Conservation (phyloP, 345 rosid genomes). For the Fremontodendron californicum region DNA sequence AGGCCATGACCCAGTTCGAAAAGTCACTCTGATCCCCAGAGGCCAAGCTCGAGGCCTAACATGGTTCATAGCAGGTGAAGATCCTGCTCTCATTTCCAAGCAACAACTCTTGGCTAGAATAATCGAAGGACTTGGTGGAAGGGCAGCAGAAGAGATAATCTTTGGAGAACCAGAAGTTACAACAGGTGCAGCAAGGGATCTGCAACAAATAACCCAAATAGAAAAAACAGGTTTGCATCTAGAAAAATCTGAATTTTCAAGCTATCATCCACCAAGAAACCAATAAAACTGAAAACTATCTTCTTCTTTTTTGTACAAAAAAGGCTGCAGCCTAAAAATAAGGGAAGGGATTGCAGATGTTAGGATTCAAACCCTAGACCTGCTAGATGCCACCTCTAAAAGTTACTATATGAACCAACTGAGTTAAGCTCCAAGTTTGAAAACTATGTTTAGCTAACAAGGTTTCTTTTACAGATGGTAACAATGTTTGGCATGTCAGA, state of each 20-base stretch:
- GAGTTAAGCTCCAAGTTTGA: no score
- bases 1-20: conserved; percentile 73
- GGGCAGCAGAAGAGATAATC: conserved; percentile 66
- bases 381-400: no score
- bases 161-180: conserved; percentile 76
- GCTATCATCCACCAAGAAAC: neutral
- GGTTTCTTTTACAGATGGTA: conserved; percentile 48
- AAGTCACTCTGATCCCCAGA: conserved; percentile 59
- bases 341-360: no score
- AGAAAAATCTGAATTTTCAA: neutral
- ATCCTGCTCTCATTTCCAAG: conserved; percentile 51
- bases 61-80: conserved; percentile 68
- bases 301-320: no score
- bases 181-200: conserved; percentile 67
- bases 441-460: no score
- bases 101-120: conserved; percentile 63
- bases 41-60: conserved; percentile 88
- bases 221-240: conserved; percentile 53
- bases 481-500: conserved; percentile 77
- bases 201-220: conserved; percentile 59
- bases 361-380: no score
- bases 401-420: no score
- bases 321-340: no score
- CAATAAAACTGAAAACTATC: no score
- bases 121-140: conserved; percentile 72